phyloP scores from a whole-genome alignment of 1,284 basidiomycete species.

The Puccinia horiana region DNA sequence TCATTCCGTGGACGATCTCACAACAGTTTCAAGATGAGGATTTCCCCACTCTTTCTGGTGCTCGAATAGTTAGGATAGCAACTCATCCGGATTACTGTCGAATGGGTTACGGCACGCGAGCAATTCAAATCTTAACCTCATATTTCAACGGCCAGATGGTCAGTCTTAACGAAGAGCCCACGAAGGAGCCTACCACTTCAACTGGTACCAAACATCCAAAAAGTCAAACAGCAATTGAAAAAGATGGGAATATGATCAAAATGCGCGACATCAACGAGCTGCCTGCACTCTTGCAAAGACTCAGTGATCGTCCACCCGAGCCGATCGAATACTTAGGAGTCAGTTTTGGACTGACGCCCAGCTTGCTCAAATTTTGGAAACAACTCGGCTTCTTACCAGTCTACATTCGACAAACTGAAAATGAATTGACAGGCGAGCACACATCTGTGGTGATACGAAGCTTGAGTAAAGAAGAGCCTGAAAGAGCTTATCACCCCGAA shows the following conservation, averaged over 20 bases:
- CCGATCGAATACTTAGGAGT: conserved; percentile 92
- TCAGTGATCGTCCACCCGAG: conserved; percentile 88
- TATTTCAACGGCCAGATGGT: conserved; percentile 93
- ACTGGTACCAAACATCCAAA: background rate
- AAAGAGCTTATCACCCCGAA: conserved; percentile 60
- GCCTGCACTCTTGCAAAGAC: conserved; percentile 88
- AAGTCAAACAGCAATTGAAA: background rate
- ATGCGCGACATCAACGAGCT: conserved; percentile 76
- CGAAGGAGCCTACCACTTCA: conserved; percentile 15
- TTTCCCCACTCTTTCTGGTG: conserved; percentile 89
- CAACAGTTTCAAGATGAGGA: conserved; percentile 90
- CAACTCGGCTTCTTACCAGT: conserved; percentile 84
- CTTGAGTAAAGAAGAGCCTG: conserved; percentile 63
- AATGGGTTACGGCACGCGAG: conserved; percentile 96
- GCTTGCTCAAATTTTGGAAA: conserved; percentile 95
- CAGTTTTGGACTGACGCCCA: conserved; percentile 88
- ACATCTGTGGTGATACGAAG: conserved; percentile 90
- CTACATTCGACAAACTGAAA: conserved; percentile 88
- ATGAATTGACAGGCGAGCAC: conserved; percentile 94
- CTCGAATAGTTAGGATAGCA: conserved; percentile 87
- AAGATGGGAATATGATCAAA: conserved; percentile 61
- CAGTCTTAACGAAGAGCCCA: conserved; percentile 72
- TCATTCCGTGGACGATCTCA: conserved; percentile 95
- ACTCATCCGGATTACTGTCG: conserved; percentile 94
- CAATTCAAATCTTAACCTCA: conserved; percentile 78